Evolutionary conservation across 129 eudicot species (phyloP).

Genomic region (Arctium minus): DNA sequence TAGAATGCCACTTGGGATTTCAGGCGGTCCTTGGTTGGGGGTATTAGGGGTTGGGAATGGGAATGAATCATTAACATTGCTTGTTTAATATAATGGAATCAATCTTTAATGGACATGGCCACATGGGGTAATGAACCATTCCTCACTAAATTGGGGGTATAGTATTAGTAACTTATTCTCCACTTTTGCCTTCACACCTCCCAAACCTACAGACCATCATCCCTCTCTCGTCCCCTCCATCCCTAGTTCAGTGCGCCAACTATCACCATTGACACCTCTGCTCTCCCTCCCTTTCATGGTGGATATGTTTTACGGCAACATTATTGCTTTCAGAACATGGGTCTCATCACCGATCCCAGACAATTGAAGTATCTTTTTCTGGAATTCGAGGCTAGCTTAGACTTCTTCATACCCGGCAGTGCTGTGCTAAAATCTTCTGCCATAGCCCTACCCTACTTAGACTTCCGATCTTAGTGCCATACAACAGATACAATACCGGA

Average conservation of each 20-base stretch:
- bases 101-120: too few species aligned
- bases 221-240: too few species aligned
- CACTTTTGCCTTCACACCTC: too few species aligned
- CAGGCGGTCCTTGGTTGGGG: too few species aligned
- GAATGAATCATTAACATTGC: too few species aligned
- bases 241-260: conserved; percentile 85
- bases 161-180: too few species aligned
- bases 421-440: conserved; percentile 61
- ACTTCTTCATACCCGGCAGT: conserved; percentile 60
- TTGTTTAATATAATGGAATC: too few species aligned
- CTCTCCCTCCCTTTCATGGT: conserved; percentile 93
- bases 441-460: conserved; percentile 69
- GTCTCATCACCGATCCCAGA: conserved; percentile 95
- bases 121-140: too few species aligned
- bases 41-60: too few species aligned
- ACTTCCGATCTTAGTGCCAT: conserved; percentile 81
- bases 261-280: conserved; percentile 77
- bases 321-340: conserved; percentile 66
- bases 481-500: conserved; percentile 55
- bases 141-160: too few species aligned
- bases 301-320: conserved; percentile 50
- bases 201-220: too few species aligned
- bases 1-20: too few species aligned
- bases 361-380: conserved; percentile 60
- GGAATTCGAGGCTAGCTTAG: conserved; percentile 69